Percentiles rank a stretch among this genome's conserved stretches.
Conservation (phyloP, 2,329 filamentous ascomycete genomes). For the Ophiocordyceps camponoti-saundersi region DNA sequence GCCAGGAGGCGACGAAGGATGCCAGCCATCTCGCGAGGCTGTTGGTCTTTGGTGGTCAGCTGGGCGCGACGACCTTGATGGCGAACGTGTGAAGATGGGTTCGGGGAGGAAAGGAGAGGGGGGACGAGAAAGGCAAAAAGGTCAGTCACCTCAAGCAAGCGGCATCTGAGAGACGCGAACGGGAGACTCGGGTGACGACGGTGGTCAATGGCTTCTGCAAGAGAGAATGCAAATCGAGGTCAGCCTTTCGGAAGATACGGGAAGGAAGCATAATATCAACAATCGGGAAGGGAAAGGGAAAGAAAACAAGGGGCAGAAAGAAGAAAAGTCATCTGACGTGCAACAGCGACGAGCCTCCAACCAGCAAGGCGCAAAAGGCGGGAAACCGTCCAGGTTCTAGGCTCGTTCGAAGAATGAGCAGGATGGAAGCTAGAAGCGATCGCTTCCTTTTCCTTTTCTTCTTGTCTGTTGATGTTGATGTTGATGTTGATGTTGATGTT, state of each 20-base stretch:
- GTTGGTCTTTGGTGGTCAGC: constrained; percentile 1
- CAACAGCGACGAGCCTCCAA: constrained; percentile 44
- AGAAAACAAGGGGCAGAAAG: no score
- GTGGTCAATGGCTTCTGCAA: not conserved
- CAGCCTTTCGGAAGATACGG: not conserved
- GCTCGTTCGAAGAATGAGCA: constrained; percentile 29
- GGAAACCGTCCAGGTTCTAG: constrained; percentile 41
- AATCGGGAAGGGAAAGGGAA: not conserved
- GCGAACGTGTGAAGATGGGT: no score
- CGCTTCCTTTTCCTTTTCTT: constrained; percentile 2
- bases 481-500: not conserved
- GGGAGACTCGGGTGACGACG: not conserved
- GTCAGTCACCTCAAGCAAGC: not conserved
- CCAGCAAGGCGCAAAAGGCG: constrained; percentile 42
- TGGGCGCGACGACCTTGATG: not conserved
- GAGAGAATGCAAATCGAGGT: not conserved
- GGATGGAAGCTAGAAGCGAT: constrained; percentile 14
- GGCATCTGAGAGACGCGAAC: not conserved
- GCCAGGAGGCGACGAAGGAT: constrained; percentile 39
- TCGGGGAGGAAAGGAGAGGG: no score
- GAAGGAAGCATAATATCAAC: not conserved
- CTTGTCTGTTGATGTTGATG: not conserved
- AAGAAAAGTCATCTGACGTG: constrained; percentile 25
- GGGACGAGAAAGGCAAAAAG: no score
- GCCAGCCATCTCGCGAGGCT: constrained; percentile 42